Evolutionary conservation across 768 basidiomycete genomes (phyloP), one percentile per base, ranked within the genome.

Genomic region (Psilocybe subaeruginosa): DNA sequence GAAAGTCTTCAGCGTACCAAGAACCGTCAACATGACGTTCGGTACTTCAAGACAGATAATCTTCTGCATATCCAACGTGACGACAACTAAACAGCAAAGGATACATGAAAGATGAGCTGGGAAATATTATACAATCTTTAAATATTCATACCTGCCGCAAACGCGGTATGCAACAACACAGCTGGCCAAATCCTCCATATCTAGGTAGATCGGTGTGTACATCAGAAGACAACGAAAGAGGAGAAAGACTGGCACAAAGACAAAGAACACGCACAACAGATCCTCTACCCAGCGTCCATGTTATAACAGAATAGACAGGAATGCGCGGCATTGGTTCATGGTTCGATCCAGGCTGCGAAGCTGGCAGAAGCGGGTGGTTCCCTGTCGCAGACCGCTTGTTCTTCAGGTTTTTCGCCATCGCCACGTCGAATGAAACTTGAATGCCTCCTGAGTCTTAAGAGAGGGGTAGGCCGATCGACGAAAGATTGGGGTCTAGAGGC

Each of bases 111-210:
- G 16, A 33, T 52, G 14, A 52, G 50, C 33, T 52, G 16, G 30
- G 33, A 9, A 12, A 29, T 29, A 11, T 4, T 29, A 30, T 2
- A 50, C 12, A 1, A 8, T 29, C 3, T 5, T 11, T 17, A 58
- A 64, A 4, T 27, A 19, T 11, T 60, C 54, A 31, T 65, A 83
- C 83, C 77, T 17, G 78, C 80, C 4, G 86, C 85, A 64, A 87
- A 86, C 4, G 77, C 53, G 4, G 87, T 87, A 69, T 88, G 84
- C 27, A 88, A 68, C n/a, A 86, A 63, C 1, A 88, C 86, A 0
- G 86, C 86, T 1, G 86, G 86, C 87, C 87, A 89, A 65, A 88
- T 87, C 56, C 81, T 78, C 82, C 84, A 87, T 11, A 88, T 78
- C 80, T 82, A 63, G 58, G 48, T 29, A 9, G 17, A 17, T 50